Conservation (phyloP, 805 yeast species). For the Wickerhamiella shivajii region DNA sequence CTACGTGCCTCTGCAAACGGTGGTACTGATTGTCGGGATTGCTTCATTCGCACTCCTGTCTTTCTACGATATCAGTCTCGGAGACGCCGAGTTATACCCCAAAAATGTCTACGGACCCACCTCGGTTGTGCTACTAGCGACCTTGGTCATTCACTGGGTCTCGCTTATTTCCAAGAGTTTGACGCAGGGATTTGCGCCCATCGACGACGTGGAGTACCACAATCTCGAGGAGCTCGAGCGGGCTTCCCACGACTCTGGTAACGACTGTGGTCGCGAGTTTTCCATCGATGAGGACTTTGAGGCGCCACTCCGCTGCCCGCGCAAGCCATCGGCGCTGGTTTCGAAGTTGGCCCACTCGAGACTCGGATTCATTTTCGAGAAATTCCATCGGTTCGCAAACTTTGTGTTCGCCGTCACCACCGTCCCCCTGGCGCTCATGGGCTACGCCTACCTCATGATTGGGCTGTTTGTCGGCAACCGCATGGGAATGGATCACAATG, state of each 20-base stretch:
- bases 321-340: not conserved
- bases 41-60: conserved; percentile 41
- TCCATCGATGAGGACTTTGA: conserved; percentile 2
- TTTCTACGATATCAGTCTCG: conserved; percentile 35
- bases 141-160: conserved; percentile 39
- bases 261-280: conserved; percentile 9
- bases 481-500: conserved; percentile 49
- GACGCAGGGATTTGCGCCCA: conserved; percentile 11
- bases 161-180: conserved; percentile 18
- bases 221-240: conserved; percentile 15
- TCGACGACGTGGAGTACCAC: conserved; percentile 22
- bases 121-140: conserved; percentile 43
- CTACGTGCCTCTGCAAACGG: conserved; percentile 39
- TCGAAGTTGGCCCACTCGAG: conserved; percentile 5
- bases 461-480: conserved; percentile 52
- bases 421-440: conserved; percentile 49
- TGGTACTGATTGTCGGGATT: conserved; percentile 34
- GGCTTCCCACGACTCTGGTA: conserved; percentile 18
- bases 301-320: conserved; percentile 1
- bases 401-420: conserved; percentile 39
- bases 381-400: conserved; percentile 21
- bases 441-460: conserved; percentile 39
- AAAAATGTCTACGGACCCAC: conserved; percentile 56
- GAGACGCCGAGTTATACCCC: conserved; percentile 57
- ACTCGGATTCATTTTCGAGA: conserved; percentile 1